Evolutionary conservation across 331 rosid species (phyloP).

Genomic region (Malus hybrid): DNA sequence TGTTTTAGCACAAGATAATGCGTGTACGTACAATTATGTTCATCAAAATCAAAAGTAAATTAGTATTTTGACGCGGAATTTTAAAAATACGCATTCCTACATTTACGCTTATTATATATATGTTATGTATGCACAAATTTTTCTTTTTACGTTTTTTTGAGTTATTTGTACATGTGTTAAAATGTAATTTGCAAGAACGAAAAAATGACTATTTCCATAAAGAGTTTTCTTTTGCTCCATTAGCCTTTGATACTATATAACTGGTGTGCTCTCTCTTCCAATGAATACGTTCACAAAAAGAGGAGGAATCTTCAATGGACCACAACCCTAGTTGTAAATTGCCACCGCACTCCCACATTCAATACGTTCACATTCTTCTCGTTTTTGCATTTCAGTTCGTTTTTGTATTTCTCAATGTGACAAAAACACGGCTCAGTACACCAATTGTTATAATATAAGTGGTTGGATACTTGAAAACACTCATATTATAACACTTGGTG

Average conservation of each 20-base stretch:
- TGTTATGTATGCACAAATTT: neutral
- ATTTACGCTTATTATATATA: too few relatives aligned
- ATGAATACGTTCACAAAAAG: slow-evolving; percentile 4
- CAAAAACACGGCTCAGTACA: too few relatives aligned
- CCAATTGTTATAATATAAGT: too few relatives aligned
- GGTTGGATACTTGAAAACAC: too few relatives aligned
- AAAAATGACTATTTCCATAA: neutral
- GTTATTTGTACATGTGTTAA: too few relatives aligned
- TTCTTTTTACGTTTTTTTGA: too few relatives aligned
- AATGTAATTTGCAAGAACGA: neutral
- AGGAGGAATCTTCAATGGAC: slow-evolving; percentile 24
- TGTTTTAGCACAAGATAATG: neutral
- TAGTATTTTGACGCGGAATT: neutral
- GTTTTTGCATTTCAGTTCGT: neutral
- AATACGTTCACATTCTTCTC: slow-evolving; percentile 21
- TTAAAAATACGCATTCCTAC: neutral
- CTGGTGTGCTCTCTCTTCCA: neutral
- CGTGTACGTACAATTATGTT: neutral
- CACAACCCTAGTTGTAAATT: slow-evolving; percentile 6
- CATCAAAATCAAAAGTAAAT: neutral
- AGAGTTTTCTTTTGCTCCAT: neutral
- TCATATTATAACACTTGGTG: too few relatives aligned
- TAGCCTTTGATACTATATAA: neutral
- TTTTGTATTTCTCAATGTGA: too few relatives aligned
- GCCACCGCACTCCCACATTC: slow-evolving; percentile 16